These are phyloP conservation scores for Phaeosphaeriaceae sp. DNA, from an alignment of 2,329 filamentous ascomycete species.

Conservation along the genomic window DNA sequence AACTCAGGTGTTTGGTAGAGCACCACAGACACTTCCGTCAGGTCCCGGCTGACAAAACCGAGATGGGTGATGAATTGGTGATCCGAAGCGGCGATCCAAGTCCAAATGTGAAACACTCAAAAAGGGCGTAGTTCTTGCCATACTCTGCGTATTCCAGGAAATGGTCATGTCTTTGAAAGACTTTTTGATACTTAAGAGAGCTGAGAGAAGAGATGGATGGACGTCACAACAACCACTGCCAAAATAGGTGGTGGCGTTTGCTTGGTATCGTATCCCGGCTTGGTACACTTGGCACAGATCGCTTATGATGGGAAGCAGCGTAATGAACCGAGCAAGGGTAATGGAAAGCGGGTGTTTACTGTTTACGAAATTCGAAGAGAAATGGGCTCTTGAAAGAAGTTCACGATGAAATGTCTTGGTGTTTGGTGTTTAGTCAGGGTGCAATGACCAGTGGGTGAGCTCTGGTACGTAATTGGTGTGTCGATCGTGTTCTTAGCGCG, in stretches of 20 bases:
- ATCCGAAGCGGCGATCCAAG: not conserved
- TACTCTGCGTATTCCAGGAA: not conserved
- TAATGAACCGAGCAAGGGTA: not conserved
- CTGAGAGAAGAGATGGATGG: not conserved
- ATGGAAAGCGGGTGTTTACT: not conserved
- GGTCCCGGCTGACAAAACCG: not conserved
- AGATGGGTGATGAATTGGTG: no score
- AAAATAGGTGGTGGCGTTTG: conserved; percentile 23
- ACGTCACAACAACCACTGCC: conserved; percentile 20
- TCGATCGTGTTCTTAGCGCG: conserved; percentile 1
- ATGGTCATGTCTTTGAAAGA: not conserved
- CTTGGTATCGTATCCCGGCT: conserved; percentile 27
- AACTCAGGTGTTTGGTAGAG: not conserved
- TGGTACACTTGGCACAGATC: conserved; percentile 28
- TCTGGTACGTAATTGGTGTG: not conserved
- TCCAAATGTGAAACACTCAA: not conserved
- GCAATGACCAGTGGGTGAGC: not conserved
- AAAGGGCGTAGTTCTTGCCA: no score
- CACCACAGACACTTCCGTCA: not conserved
- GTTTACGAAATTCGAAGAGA: not conserved
- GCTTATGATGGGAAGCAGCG: conserved; percentile 4
- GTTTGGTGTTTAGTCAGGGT: conserved; percentile 1
- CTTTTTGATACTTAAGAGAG: not conserved
- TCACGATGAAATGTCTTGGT: conserved; percentile 2
- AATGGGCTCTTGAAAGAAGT: not conserved